Percentiles rank a stretch among this genome's conserved stretches.
These are phyloP conservation scores for Phaseolus lunatus DNA, from an alignment of 306 rosid genomes.

Conservation along the genomic window DNA sequence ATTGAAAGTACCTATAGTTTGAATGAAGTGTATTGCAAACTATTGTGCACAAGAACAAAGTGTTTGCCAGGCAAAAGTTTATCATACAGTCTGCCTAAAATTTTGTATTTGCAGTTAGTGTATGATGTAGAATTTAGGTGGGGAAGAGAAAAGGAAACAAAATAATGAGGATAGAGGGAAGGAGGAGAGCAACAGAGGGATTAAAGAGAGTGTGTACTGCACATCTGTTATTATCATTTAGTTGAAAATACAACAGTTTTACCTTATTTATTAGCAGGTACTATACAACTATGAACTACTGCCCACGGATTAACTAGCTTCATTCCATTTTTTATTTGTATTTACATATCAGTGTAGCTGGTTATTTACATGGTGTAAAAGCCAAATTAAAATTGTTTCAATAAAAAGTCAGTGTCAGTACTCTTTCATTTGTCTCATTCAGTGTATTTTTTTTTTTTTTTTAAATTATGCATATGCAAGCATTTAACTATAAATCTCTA, in stretches of 20 bases:
- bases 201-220: no score
- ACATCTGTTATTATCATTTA: no score
- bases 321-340: no score
- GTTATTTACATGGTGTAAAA: not conserved
- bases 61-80: not conserved
- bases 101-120: not conserved
- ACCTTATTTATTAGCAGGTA: no score
- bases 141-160: no score
- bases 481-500: conserved; percentile 1
- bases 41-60: conserved; percentile 9
- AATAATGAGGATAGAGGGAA: no score
- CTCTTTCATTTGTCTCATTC: conserved; percentile 19
- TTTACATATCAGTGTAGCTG: not conserved
- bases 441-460: not conserved
- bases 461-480: not conserved
- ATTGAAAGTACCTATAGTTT: conserved; percentile 22
- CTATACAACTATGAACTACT: no score
- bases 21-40: conserved; percentile 16
- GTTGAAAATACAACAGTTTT: no score
- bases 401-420: conserved; percentile 10
- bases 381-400: conserved; percentile 14
- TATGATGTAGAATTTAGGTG: no score
- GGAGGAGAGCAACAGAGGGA: no score
- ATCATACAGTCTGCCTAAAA: conserved; percentile 20
- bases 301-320: no score